Conservation (phyloP, 2,329 filamentous ascomycete genomes). For the Neonectria ditissima region DNA sequence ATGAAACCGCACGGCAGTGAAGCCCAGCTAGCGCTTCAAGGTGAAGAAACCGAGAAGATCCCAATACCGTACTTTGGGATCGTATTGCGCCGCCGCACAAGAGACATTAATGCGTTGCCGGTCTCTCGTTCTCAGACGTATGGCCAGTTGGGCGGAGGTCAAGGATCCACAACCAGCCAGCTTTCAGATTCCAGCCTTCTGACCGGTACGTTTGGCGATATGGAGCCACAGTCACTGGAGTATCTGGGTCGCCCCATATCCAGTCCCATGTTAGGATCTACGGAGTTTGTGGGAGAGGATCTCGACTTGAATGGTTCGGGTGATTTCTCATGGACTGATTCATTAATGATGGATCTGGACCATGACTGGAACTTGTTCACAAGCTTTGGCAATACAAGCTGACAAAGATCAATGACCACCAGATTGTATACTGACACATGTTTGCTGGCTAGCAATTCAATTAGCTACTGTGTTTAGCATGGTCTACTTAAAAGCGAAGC, state of each 20-base stretch:
- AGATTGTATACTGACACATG: no score
- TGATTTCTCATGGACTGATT: background rate
- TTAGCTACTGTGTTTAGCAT: background rate
- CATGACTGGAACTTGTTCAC: conserved; percentile 8
- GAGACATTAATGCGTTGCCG: background rate
- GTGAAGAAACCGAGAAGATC: background rate
- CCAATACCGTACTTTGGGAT: conserved; percentile 20
- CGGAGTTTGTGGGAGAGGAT: background rate
- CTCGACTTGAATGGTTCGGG: no score
- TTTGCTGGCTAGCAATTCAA: background rate
- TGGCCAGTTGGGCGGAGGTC: background rate
- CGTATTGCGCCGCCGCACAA: conserved; percentile 2
- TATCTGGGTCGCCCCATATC: background rate
- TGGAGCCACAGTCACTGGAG: conserved; percentile 3
- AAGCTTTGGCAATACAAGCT: background rate
- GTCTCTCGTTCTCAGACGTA: background rate
- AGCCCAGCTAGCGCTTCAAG: no score
- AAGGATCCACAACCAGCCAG: background rate
- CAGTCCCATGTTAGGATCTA: background rate
- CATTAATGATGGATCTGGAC: conserved; percentile 18
- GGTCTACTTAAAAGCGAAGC: background rate
- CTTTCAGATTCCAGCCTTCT: background rate
- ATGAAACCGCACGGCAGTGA: background rate
- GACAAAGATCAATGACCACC: background rate
- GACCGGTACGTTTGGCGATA: background rate